phyloP scores from a whole-genome alignment of 805 yeast species.

The Torulaspora microellipsoides region DNA sequence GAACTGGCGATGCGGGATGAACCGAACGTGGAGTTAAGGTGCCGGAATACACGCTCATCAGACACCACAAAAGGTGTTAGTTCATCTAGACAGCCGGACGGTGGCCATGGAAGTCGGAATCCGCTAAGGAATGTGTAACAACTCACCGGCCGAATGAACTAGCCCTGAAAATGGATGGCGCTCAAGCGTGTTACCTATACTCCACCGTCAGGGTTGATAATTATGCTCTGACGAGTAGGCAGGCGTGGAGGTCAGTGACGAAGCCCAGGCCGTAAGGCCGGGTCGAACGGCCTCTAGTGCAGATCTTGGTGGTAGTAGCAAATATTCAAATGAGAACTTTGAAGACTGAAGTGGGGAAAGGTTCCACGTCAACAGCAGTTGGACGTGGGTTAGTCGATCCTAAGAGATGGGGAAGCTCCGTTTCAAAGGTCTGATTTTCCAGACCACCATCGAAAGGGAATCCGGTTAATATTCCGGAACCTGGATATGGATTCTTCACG shows the following conservation, averaged over 20 bases:
- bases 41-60: constrained; percentile 42
- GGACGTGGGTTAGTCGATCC: constrained; percentile 42
- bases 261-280: constrained; percentile 40
- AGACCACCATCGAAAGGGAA: constrained; percentile 40
- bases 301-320: constrained; percentile 42
- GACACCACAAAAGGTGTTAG: constrained; percentile 44
- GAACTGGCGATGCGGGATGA: constrained; percentile 45
- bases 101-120: constrained; percentile 50
- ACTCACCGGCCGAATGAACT: constrained; percentile 50
- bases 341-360: constrained; percentile 42
- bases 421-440: constrained; percentile 36
- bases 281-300: constrained; percentile 41
- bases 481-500: constrained; percentile 41
- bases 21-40: constrained; percentile 40
- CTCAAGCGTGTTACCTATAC: constrained; percentile 41
- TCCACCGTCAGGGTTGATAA: constrained; percentile 37
- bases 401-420: constrained; percentile 40
- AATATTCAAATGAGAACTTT: constrained; percentile 40
- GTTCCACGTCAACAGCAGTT: constrained; percentile 42
- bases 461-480: constrained; percentile 43
- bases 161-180: constrained; percentile 42
- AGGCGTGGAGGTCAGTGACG: constrained; percentile 41
- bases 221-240: constrained; percentile 40
- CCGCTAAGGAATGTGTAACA: constrained; percentile 50
- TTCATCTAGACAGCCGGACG: constrained; percentile 47